Base-by-base conservation (phyloP, 768 basidiomycete genomes). In the Lactifluus echinatus region DNA sequence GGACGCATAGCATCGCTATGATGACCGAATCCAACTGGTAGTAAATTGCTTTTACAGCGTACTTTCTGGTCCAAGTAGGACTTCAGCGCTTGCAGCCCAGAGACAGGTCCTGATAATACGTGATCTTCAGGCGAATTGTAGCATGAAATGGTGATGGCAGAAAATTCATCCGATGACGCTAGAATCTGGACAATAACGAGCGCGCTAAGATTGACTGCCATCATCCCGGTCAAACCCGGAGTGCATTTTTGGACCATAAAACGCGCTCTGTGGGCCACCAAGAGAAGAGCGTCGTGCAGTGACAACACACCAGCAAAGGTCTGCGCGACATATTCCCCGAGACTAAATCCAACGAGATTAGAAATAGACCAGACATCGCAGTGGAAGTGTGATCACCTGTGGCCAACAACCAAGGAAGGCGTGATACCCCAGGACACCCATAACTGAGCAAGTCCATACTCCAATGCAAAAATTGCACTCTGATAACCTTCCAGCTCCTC, bases 311-410 rank as follows among this genome's bases (percentile, higher is more conserved):
- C 78, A 0, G 86, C 80, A n/a, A 76, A 70, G 17, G 83, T 82
- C 39, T 89, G 75, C 10, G 84, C 87, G 8, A 81, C 81, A 53
- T 86, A 89, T 71, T 89, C 87, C 39, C 87, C 87, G 17, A 89
- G 74, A 67, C 87, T 89, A 57, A 44, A 33, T 29, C 24, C 53
- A 11, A n/a, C 5, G 19, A 19, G 19, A 50, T 43, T 48, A 59
- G 8, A 21, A 23, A 65, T 26, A 12, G 50, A 19, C n/a, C 57
- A 42, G 17, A 40, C 40, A 26, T 26, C 57, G 31, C 43, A 3
- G 29, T 48, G 2, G 42, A 36, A 53, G 51, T 10, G 10, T 36
- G 66, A 75, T 55, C 48, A 87, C 87, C 87, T 89, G 63, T 89
- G 87, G 3, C 87, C 87, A 17, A 83, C 74, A 14, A 87, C 80